Base-by-base conservation (phyloP, 2,329 filamentous ascomycete species). In the Nemania diffusa region DNA sequence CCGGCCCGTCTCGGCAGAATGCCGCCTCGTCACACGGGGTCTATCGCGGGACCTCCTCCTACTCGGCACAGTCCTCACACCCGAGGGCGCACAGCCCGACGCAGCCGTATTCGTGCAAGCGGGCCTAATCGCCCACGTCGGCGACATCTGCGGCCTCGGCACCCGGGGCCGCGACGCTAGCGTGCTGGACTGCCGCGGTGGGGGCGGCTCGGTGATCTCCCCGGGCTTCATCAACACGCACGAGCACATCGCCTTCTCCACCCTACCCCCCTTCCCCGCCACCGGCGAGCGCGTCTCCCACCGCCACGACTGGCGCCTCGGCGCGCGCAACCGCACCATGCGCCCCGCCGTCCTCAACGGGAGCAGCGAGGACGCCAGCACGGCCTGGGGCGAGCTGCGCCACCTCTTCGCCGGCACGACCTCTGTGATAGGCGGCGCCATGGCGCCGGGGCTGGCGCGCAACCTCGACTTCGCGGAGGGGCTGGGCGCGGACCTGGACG, bases 51-150 rank as follows among this genome's bases (percentile, higher is more conserved):
- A 68, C 7, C 53, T 74, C 2, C n/a, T 74, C 34, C 76, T 85
- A 0, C 78, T 80, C 7, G 84, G 83, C 42, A 85, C 80, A 1
- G 71, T 78, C 46, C 77, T 68, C 81, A 85, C 77, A 0, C 51
- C 70, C 1, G 68, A 74, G 11, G 73, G 73, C 6, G 74, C 73
- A 6, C 42, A 60, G 15, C 9, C 15, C 1, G 69, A 74, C 42
- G 71, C 73, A 59, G 70, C 71, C 29, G 64, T 79, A 20, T 71
- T 73, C 32, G 44, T 79, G 0, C 73, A 74, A 5, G 72, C 75
- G 0, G 77, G 76, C 53, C 60, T 32, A 56, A 70, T 74, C 60
- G 32, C 68, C 26, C 67, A 69, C 32, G 70, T 71, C 3, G 71
- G 70, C 24, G 67, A 67, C 26, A 9, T 62, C 4, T 72, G 68